Percentiles rank a stretch among this genome's conserved stretches.
These are phyloP conservation scores for Barbarea vulgaris DNA, from an alignment of 345 rosid genomes.

Conservation along the genomic window DNA sequence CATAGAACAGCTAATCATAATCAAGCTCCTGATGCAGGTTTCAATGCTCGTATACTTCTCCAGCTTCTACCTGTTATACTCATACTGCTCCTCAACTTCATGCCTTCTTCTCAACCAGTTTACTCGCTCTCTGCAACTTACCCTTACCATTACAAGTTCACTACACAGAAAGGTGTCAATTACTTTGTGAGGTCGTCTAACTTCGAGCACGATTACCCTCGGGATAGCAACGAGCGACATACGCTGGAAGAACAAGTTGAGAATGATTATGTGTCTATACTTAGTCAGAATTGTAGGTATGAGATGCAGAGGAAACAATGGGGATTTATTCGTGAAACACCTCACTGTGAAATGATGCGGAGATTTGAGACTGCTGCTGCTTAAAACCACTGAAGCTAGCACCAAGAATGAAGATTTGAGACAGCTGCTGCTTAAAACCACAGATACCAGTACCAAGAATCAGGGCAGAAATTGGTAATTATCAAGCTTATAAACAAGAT, in stretches of 20 bases:
- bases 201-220: slow-evolving; percentile 80
- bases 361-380: slow-evolving; percentile 55
- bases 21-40: slow-evolving; percentile 52
- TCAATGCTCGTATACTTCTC: slow-evolving; percentile 60
- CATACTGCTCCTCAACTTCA: slow-evolving; percentile 68
- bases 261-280: slow-evolving; percentile 68
- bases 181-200: slow-evolving; percentile 75
- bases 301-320: slow-evolving; percentile 88
- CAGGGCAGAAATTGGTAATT: slow-evolving; percentile 10
- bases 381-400: slow-evolving; percentile 1
- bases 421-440: slow-evolving; percentile 40
- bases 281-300: slow-evolving; percentile 77
- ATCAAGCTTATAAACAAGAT: slow-evolving; percentile 23
- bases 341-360: slow-evolving; percentile 74
- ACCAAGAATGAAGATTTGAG: slow-evolving; percentile 44
- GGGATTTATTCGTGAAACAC: slow-evolving; percentile 87
- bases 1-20: slow-evolving; percentile 56
- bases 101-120: slow-evolving; percentile 76
- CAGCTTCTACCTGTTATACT: slow-evolving; percentile 82
- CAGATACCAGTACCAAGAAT: background rate
- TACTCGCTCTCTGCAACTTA: slow-evolving; percentile 68
- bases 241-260: slow-evolving; percentile 66
- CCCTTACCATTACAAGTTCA: slow-evolving; percentile 77
- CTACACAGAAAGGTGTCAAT: slow-evolving; percentile 71
- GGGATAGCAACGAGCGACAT: slow-evolving; percentile 49